These are phyloP conservation scores for Phytophthora capsici DNA, from an alignment of 352 stramenopile genomes.

Conservation along the genomic window DNA sequence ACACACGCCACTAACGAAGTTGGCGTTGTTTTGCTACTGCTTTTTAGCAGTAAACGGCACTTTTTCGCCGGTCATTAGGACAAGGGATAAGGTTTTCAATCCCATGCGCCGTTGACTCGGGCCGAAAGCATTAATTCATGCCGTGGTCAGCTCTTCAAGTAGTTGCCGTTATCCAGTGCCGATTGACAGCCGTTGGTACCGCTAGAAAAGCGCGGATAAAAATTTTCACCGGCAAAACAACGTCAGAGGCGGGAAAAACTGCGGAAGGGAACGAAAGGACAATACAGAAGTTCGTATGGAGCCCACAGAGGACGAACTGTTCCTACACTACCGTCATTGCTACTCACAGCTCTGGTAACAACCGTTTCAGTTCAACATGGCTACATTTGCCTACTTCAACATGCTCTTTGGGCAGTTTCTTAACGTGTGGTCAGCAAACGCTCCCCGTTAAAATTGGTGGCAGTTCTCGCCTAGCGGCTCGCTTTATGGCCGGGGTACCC, in stretches of 20 bases:
- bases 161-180: conserved; percentile 14
- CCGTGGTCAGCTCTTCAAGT: conserved; percentile 6
- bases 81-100: conserved; percentile 27
- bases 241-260: neutral
- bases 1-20: conserved; percentile 32
- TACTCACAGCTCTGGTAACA: too few relatives aligned
- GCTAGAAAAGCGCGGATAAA: conserved; percentile 10
- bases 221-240: conserved; percentile 12
- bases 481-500: too few relatives aligned
- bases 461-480: too few relatives aligned
- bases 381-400: conserved; percentile 30
- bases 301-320: neutral
- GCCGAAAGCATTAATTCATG: neutral
- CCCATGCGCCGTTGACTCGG: conserved; percentile 27
- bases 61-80: conserved; percentile 14
- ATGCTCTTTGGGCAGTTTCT: conserved; percentile 14
- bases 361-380: conserved; percentile 8
- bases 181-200: conserved; percentile 14
- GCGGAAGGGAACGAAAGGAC: neutral
- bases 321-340: neutral
- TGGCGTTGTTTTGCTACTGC: conserved; percentile 19
- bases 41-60: conserved; percentile 29
- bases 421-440: conserved; percentile 15
- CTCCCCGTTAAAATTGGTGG: conserved; percentile 6
- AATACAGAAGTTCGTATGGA: neutral